Evolutionary conservation across 31 red algal species (phyloP).

Genomic region (Endocladia muricata): DNA sequence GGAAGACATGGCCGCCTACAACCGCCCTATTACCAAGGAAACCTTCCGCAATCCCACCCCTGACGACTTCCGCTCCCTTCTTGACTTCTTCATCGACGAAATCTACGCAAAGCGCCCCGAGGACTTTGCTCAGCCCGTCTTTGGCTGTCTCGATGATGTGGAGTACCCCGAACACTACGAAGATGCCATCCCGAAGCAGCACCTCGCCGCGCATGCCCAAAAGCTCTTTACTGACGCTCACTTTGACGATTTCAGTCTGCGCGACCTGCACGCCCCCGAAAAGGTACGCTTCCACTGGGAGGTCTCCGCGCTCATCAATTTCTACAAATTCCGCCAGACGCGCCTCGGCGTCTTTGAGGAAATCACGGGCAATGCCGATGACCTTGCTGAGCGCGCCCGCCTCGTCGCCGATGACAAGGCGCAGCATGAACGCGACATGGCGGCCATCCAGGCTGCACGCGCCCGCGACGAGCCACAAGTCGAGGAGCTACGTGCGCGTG

Average conservation of each 20-base stretch:
- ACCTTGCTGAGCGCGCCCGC: constrained; percentile 24
- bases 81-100: constrained; percentile 41
- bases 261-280: constrained; percentile 56
- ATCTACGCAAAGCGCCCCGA: constrained; percentile 47
- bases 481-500: constrained; percentile 12
- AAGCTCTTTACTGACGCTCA: constrained; percentile 38
- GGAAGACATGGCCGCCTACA: constrained; percentile 44
- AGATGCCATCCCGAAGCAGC: constrained; percentile 29
- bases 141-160: constrained; percentile 49
- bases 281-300: constrained; percentile 42
- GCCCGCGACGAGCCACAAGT: constrained; percentile 37
- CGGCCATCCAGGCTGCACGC: constrained; percentile 24
- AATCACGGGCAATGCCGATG: constrained; percentile 30
- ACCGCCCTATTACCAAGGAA: constrained; percentile 35
- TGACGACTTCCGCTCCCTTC: constrained; percentile 15
- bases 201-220: constrained; percentile 33
- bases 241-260: constrained; percentile 53
- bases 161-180: constrained; percentile 67
- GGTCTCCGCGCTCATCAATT: constrained; percentile 65
- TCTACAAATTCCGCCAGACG: constrained; percentile 60
- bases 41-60: constrained; percentile 24
- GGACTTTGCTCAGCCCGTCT: constrained; percentile 65
- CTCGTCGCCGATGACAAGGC: constrained; percentile 15
- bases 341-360: constrained; percentile 48
- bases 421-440: constrained; percentile 37